These are phyloP conservation scores for Ustilago hordei DNA, from an alignment of 1,284 basidiomycete genomes.

Conservation along the genomic window DNA sequence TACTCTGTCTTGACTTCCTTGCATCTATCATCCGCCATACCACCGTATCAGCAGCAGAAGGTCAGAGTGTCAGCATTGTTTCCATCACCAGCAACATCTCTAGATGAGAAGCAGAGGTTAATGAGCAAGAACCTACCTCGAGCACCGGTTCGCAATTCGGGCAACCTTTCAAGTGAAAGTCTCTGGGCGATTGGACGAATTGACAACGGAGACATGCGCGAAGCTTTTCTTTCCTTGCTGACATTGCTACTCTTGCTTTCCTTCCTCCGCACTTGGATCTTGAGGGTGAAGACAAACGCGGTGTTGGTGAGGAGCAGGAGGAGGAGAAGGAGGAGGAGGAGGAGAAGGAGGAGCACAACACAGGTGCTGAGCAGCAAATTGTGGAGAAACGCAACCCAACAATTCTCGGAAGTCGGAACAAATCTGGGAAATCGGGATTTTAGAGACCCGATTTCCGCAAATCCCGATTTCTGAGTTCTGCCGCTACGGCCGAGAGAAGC, in stretches of 20 bases:
- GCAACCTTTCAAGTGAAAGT: slow-evolving; percentile 88
- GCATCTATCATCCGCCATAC: slow-evolving; percentile 76
- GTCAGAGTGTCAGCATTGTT: not conserved
- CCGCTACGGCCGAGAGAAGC: not conserved
- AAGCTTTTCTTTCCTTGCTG: slow-evolving; percentile 72
- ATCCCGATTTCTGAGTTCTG: slow-evolving; percentile 20
- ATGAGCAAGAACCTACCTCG: slow-evolving; percentile 75
- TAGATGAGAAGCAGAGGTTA: not conserved
- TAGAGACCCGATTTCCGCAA: slow-evolving; percentile 3
- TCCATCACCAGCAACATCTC: too few relatives aligned
- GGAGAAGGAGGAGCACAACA: not conserved
- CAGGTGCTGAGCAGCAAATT: not conserved
- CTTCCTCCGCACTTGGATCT: too few relatives aligned
- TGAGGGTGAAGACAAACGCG: not conserved
- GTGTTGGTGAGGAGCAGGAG: not conserved
- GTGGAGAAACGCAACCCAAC: not conserved
- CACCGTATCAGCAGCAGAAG: not conserved
- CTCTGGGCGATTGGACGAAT: slow-evolving; percentile 83
- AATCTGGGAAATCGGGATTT: slow-evolving; percentile 3
- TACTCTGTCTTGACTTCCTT: slow-evolving; percentile 85
- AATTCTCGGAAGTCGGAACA: too few relatives aligned
- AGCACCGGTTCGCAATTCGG: slow-evolving; percentile 97
- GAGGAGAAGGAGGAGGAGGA: not conserved
- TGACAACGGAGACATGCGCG: slow-evolving; percentile 93
- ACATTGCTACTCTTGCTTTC: slow-evolving; percentile 32